Base-by-base conservation (phyloP, 164 flowering plant genomes). In the Annona cherimola region DNA sequence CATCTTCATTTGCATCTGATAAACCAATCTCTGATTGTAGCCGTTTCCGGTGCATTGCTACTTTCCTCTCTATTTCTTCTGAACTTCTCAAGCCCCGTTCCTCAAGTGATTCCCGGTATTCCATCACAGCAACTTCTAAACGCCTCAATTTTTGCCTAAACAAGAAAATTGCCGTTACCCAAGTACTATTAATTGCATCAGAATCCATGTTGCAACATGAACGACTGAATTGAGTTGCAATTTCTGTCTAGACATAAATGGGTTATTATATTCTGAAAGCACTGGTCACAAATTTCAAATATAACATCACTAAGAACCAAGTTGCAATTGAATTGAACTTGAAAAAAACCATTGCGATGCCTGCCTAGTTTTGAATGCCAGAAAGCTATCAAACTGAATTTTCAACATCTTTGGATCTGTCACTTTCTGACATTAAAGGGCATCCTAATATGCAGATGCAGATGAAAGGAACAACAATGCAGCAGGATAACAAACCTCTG, bases 101-200 rank as follows among this genome's bases (percentile, higher is more conserved):
- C 82, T 95, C 99, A 70, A 95, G 92, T 46, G 92, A 86, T 83
- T 93, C 99, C 61, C 96, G 98, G 75, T 91, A 93, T 79, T 91
- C 98, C 68, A 95, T 93, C 76, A 93, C 77, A 74, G 89, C 89
- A 72, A 88, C 97, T 75, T 95, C 99, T 14, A 95, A 71, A 60
- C 90, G 91, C 83, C 98, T 90, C 82, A 93, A 66, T 82, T 93
- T 95, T 81, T 90, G 94, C 76, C 99, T 95, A 88, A 69, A 50
- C 64, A 46, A 74, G 42, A 77, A 4, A 61, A 76, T 42, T 63
- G 69, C 42, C 69, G 19, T 42, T 46, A 75, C 14, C 54, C 61
- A 44, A 73, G 39, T 69, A 42, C 54, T 44, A 45, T 35, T 57
- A 67, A 67, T 19, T 18, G 19, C 3, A 64, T 35, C 4, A 50